phyloP scores from a whole-genome alignment of 2,329 filamentous ascomycete species.

The Graphilbum sp. region DNA sequence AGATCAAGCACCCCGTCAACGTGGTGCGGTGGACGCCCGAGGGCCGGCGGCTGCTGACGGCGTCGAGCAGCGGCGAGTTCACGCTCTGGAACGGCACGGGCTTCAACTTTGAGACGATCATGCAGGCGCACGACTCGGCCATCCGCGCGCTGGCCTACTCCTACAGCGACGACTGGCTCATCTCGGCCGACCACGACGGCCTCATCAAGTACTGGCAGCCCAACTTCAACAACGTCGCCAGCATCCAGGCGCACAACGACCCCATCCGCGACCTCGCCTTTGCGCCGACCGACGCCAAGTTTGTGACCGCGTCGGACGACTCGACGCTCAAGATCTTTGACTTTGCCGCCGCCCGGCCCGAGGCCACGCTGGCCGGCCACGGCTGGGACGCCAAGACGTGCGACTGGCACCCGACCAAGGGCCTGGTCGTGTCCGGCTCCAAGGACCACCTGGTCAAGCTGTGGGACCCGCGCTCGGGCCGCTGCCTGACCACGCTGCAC shows the following conservation, averaged over 20 bases:
- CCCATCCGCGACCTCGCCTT: slow-evolving; percentile 86
- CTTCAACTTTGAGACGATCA: slow-evolving; percentile 99
- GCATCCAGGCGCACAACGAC: slow-evolving; percentile 78
- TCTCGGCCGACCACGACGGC: slow-evolving; percentile 90
- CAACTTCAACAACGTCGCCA: slow-evolving; percentile 98
- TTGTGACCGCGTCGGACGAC: slow-evolving; percentile 91
- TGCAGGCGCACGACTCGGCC: slow-evolving; percentile 87
- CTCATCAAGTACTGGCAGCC: slow-evolving; percentile 98
- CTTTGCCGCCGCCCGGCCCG: slow-evolving; percentile 72
- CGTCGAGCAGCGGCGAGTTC: slow-evolving; percentile 92
- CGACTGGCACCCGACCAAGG: slow-evolving; percentile 95
- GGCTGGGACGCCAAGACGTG: slow-evolving; percentile 96
- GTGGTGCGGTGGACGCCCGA: slow-evolving; percentile 97
- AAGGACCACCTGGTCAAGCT: slow-evolving; percentile 97
- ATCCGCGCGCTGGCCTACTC: slow-evolving; percentile 77
- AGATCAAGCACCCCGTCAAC: slow-evolving; percentile 94
- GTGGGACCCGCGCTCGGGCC: slow-evolving; percentile 87
- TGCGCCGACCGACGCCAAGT: slow-evolving; percentile 86
- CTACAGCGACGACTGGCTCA: slow-evolving; percentile 90
- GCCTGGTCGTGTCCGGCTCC: slow-evolving; percentile 83
- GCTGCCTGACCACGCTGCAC: slow-evolving; percentile 84
- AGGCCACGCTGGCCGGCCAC: slow-evolving; percentile 77
- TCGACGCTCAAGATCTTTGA: slow-evolving; percentile 90
- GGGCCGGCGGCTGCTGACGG: slow-evolving; percentile 77
- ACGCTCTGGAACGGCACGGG: slow-evolving; percentile 97